phyloP scores from a whole-genome alignment of 1,284 basidiomycete genomes.

The Inonotus hispidus region DNA sequence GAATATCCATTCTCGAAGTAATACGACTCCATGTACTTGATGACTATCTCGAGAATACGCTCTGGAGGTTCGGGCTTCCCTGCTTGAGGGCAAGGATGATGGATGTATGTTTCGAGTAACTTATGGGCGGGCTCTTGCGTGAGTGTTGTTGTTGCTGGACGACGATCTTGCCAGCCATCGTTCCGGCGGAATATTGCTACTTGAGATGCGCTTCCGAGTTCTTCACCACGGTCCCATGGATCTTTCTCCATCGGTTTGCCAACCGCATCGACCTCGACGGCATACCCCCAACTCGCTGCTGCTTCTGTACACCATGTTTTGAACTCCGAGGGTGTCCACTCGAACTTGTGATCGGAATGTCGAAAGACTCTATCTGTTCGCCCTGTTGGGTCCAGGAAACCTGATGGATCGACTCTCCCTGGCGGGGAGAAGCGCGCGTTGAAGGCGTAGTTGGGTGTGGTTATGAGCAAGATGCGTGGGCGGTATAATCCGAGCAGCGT shows the following conservation, averaged over 20 bases:
- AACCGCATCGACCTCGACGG: conserved; percentile 48
- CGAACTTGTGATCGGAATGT: conserved; percentile 88
- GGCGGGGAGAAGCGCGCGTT: conserved; percentile 80
- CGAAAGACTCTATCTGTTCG: conserved; percentile 74
- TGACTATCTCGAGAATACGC: not conserved
- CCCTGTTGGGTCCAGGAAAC: conserved; percentile 67
- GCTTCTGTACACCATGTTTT: conserved; percentile 57
- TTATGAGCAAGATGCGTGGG: conserved; percentile 75
- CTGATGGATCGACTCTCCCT: conserved; percentile 29
- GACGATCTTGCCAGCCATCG: conserved; percentile 27
- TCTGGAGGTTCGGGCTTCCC: conserved; percentile 35
- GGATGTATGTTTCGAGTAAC: conserved; percentile 45
- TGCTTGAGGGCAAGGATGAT: conserved; percentile 45
- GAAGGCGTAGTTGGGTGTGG: conserved; percentile 88
- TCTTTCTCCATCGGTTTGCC: conserved; percentile 55
- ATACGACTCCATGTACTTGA: conserved; percentile 2
- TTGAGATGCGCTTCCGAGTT: conserved; percentile 65
- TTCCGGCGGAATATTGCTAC: conserved; percentile 62
- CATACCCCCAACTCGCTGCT: conserved; percentile 74
- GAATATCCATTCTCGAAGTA: conserved; percentile 11
- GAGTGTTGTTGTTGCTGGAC: conserved; percentile 23
- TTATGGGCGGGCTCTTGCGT: conserved; percentile 35
- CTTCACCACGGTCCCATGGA: conserved; percentile 60
- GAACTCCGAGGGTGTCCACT: conserved; percentile 87
- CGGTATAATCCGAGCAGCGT: conserved; percentile 80